Base-by-base conservation (phyloP, 192 early-diverging fungal species). In the Coemansia aciculifera region DNA sequence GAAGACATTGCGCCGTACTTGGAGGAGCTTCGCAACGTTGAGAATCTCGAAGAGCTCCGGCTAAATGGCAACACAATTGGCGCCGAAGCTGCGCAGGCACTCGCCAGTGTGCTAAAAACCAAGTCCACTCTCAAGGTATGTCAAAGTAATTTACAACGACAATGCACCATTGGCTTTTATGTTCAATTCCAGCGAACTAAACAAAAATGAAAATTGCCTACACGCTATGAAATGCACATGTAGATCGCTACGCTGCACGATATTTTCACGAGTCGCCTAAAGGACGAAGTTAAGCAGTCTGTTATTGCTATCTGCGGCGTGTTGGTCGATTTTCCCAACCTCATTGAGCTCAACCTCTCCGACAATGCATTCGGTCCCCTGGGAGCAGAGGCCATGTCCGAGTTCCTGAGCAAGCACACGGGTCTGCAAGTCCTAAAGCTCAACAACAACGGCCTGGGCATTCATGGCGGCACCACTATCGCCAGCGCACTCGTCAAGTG, bases 321-420 rank as follows among this genome's bases (percentile, higher is more conserved):
- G 5, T 85, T 98, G 34, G 86, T 87, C 62, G 89, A 95, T 66
- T 92, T 92, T 72, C 86, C 88, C 24, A 71, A 87, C 54, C 86
- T 96, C 19, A 79, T 89, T n/a, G 92, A 95, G 75, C 83, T 94
- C 27, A 90, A 94, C 78, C 73, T 96, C 21, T 92, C 88, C 9
- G 95, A 99, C 78, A 99, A 99, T 69, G 97, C 97, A n/a, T 99
- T 99, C 84, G 97, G 97, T 19, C 95, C 97, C 13, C 89, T 90
- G 39, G 97, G 97, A 32, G 94, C 95, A 31, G 85, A 89, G 40
- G 94, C 95, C 5, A 86, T 99, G 84, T 84, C 92, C 17, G 85
- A 89, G 36, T 93, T 99, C 57, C 79, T 98, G 49, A 89, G 86
- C 72, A 89, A 92, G 68, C 94, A 92, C 73, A 85, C 88, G 21